Evolutionary conservation across 352 stramenopile genomes (phyloP), one percentile per base, ranked within the genome.

Genomic region (Phytopythium boreale): DNA sequence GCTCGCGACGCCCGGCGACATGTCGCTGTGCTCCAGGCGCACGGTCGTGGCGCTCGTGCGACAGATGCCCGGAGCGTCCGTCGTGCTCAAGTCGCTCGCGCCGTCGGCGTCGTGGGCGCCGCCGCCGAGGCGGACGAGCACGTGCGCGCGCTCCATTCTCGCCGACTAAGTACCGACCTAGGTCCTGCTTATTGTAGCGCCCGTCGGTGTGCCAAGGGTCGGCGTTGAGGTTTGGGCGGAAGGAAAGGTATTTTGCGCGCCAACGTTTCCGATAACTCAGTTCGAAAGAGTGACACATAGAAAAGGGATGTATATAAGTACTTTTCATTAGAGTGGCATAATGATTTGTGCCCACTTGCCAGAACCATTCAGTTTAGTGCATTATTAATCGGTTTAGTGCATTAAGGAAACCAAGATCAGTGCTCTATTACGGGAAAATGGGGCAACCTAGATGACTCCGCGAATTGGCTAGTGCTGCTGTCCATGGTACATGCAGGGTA

Each of bases 1-100:
- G 56, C 75, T 91, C 34, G 85, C 80, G 39, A 92, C 82, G 19
- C 83, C 81, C 0, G 83, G 82, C 37, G 81, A 91, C 78, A 92
- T 84, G 22, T 82, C 77, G 62, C 83, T 90, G 74, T 91, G 78
- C 68, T 94, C 83, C 27, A 94, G 52, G 0, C 84, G 81, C 52
- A 92, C 77, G 49, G 74, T 86, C 20, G 77, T 84, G 34, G 79
- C 61, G 61, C 82, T 89, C 7, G 79, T 89, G 44, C 79, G 75
- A 41, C 76, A 74, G 24, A 93, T 72, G n/a, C 80, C 82, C 12
- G 24, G 24, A 26, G 59, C 27, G 17, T 14, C 37, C 37, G 41
- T 43, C n/a, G 17, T 41, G n/a, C n/a, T n/a, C n/a, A n/a, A n/a
- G n/a, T n/a, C n/a, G n/a, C n/a, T n/a, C n/a, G n/a, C n/a, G n/a